Evolutionary conservation across 1,139 yeast genomes (phyloP), one percentile per base, ranked within the genome.

Genomic region (Geotrichum citri-aurantii): DNA sequence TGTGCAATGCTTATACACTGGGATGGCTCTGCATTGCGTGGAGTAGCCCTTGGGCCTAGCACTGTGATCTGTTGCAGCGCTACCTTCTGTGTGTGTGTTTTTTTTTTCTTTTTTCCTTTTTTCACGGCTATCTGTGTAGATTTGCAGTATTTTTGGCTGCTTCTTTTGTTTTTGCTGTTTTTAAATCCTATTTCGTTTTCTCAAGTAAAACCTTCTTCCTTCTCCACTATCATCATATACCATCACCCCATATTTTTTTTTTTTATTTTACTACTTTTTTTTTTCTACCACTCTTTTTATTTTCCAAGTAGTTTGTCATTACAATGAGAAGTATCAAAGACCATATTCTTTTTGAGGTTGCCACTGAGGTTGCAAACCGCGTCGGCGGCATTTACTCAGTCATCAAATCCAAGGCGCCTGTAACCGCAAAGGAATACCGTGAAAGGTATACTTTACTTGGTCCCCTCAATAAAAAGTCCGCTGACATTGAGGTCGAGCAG

Each of bases 381-480:
- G 98, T 93, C 33, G 99, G 99, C 57, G 99, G 99, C 55, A 93
- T 93, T 72, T 93, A 93, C 77, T 91, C 98, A 27, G 99, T 93
- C 61, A 81, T 93, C 71, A 93, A 93, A 73, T 89, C 97, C 31
- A 93, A 93, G 75, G 98, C 98, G 6, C 97, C 97, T 8, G 92
- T 92, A 62, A 93, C 99, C 8, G 92, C 89, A 56, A 92, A 95
- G 51, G 97, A 93, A 74, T 93, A 91, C 75, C 81, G 89, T 65
- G 91, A 88, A 66, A 81, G 97, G 61, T 93, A 93, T 74, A 84
- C 91, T 33, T 78, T 91, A 59, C 78, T 93, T 63, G 99, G 99
- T 3, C 97, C 97, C 0, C 80, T 88, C 69, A 86, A 89, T 75
- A 80, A 83, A 68, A 81, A 82, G 58, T 83, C 90, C 50, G 96